A percentile compares a stretch with the other conserved stretches of the same genome.
Conservation (phyloP, 768 basidiomycete species). For the Mycena pura region DNA sequence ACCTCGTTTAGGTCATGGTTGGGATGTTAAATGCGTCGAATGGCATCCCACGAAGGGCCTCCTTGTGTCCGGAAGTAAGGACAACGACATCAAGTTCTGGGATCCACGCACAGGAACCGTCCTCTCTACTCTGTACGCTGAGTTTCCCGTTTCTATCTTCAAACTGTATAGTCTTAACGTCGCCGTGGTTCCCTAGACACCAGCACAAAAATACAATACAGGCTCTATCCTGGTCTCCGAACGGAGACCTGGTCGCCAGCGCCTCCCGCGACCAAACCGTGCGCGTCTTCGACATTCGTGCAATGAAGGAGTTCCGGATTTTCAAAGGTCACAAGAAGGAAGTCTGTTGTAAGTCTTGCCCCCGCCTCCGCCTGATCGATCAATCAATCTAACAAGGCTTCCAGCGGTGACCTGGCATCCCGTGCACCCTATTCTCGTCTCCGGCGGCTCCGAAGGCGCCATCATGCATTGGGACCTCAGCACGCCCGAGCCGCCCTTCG, state of each 20-base stretch:
- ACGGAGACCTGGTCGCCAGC: constrained; percentile 92
- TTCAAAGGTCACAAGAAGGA: constrained; percentile 98
- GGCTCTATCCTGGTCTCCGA: constrained; percentile 90
- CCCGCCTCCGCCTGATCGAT: not conserved
- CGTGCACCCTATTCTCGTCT: constrained; percentile 87
- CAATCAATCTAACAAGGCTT: not conserved
- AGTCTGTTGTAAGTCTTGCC: constrained; percentile 81
- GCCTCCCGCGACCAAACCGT: constrained; percentile 95
- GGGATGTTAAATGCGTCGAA: constrained; percentile 98
- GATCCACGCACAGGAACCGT: constrained; percentile 93
- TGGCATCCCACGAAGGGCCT: constrained; percentile 99
- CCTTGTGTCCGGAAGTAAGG: constrained; percentile 94
- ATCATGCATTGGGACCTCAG: constrained; percentile 94
- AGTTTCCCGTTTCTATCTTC: not conserved
- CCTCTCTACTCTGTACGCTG: constrained; percentile 88
- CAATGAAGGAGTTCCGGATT: constrained; percentile 93
- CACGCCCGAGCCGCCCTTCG: constrained; percentile 58
- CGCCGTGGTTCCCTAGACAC: constrained; percentile 60
- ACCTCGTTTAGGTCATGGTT: constrained; percentile 80
- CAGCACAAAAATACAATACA: constrained; percentile 98
- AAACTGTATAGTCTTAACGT: not conserved
- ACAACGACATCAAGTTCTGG: constrained; percentile 99
- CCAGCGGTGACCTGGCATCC: constrained; percentile 96
- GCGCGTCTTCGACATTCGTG: constrained; percentile 96
- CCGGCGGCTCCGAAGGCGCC: constrained; percentile 93